Percentiles rank a stretch among this genome's conserved stretches.
Conservation (phyloP, 441 rosid genomes). For the Syzygium syzygioides region DNA sequence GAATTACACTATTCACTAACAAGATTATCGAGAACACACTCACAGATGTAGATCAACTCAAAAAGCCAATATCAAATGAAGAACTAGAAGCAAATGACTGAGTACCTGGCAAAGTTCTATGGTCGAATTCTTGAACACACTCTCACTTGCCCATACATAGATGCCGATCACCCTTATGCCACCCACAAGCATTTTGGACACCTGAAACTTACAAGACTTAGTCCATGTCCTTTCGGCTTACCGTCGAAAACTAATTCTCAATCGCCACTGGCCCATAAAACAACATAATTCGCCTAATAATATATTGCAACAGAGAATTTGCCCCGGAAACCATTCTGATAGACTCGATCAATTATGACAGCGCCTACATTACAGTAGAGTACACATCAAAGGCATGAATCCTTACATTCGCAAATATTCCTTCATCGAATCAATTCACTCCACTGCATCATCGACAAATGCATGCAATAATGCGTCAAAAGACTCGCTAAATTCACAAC, state of each 20-base stretch:
- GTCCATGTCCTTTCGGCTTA: not conserved
- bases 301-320: not conserved
- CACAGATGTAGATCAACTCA: not conserved
- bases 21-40: not conserved
- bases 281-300: not conserved
- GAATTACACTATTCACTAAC: not conserved
- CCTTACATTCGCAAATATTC: not conserved
- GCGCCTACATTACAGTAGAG: not conserved
- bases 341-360: not conserved
- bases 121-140: slow-evolving; percentile 73
- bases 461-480: not conserved
- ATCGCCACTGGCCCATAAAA: not conserved
- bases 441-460: not conserved
- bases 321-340: not conserved
- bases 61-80: not conserved
- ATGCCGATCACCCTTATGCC: slow-evolving; percentile 81
- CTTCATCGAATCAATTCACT: not conserved
- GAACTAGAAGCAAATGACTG: not conserved
- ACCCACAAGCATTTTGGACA: slow-evolving; percentile 83
- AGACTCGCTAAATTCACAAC: not conserved
- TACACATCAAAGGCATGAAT: not conserved
- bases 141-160: slow-evolving; percentile 81
- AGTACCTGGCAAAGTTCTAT: slow-evolving; percentile 61
- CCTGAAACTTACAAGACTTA: slow-evolving; percentile 27
- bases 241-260: not conserved